Base-by-base conservation (phyloP, 495 filamentous ascomycete species). In the Penicillium bialowiezense region DNA sequence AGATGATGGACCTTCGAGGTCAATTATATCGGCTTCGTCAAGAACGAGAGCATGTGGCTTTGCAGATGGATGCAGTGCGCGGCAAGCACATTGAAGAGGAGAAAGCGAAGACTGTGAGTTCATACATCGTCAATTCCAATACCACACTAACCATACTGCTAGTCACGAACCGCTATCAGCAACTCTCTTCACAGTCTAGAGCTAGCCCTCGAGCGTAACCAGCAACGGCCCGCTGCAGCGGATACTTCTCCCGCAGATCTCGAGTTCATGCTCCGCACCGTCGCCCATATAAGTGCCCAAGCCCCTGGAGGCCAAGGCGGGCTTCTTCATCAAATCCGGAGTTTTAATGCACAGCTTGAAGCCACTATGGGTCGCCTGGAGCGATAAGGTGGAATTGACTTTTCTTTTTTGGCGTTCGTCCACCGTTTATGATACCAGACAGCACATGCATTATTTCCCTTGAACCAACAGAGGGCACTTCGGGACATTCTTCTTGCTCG, bases 41-140 rank as follows among this genome's bases (percentile, higher is more conserved):
- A 34, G 80, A 89, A 65, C 70, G 85, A 23, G 82, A 90, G 52
- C 72, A 79, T 52, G 72, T 90, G 21, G 82, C 83, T 9, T 57
- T 90, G 50, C 77, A 77, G 40, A 86, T 85, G 76, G 88, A 91
- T 54, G 79, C 81, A 9, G 74, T 89, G 23, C 73, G 85, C 19
- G 78, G 77, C 35, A 75, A 74, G 53, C 83, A 87, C 48, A 57
- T 62, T 17, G 68, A 65, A 41, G 67, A 66, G 53, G 72, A 75
- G 52, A 61, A 52, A 32, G 56, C 55, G 23, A 68, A 60, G 49
- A 58, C 60, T 44, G 76, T 78, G 46, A 49, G 63, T 52, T n/a
- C n/a, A n/a, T n/a, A n/a, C n/a, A n/a, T n/a, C 21, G 3, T 45
- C 36, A 24, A 44, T 41, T 32, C 34, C 18, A 15, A 41, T 17